A percentile compares a stretch with the other conserved stretches of the same genome.
Evolutionary conservation across 2,329 filamentous ascomycete species (phyloP).

Genomic region (Talaromyces verruculosus): DNA sequence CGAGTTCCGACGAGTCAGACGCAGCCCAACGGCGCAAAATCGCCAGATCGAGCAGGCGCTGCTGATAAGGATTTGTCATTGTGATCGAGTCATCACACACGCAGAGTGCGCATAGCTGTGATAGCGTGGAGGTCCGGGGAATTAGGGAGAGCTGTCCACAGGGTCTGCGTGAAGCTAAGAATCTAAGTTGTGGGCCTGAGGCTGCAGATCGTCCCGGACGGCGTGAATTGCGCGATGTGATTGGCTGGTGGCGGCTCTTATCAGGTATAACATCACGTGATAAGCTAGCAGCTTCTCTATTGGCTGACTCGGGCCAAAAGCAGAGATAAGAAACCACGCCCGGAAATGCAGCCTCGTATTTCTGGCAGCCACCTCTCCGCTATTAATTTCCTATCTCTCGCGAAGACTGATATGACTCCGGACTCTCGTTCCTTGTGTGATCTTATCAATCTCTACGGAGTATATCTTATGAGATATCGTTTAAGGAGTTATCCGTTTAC

Average conservation of each 20-base stretch:
- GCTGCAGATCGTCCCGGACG: constrained; percentile 17
- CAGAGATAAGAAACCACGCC: background rate
- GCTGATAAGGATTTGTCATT: constrained; percentile 21
- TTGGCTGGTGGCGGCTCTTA: constrained; percentile 13
- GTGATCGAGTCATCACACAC: constrained; percentile 16
- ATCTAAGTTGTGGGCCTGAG: constrained; percentile 6
- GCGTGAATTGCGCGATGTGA: constrained; percentile 1
- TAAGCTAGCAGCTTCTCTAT: background rate
- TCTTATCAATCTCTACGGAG: background rate
- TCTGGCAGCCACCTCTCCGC: background rate
- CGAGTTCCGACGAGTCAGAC: constrained; percentile 5
- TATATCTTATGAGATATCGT: background rate
- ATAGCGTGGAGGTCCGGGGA: constrained; percentile 11
- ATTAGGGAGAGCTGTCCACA: background rate
- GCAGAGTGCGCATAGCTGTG: background rate
- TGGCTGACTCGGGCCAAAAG: background rate
- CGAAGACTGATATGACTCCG: background rate
- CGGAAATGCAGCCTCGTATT: constrained; percentile 10
- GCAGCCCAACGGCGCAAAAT: background rate
- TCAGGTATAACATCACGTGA: constrained; percentile 20
- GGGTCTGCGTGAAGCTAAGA: background rate
- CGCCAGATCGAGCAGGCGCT: background rate
- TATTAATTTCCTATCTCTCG: background rate
- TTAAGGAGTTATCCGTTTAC: background rate
- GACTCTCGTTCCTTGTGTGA: background rate